These are phyloP conservation scores for Alnus glutinosa DNA, from an alignment of 306 rosid species.

Conservation along the genomic window DNA sequence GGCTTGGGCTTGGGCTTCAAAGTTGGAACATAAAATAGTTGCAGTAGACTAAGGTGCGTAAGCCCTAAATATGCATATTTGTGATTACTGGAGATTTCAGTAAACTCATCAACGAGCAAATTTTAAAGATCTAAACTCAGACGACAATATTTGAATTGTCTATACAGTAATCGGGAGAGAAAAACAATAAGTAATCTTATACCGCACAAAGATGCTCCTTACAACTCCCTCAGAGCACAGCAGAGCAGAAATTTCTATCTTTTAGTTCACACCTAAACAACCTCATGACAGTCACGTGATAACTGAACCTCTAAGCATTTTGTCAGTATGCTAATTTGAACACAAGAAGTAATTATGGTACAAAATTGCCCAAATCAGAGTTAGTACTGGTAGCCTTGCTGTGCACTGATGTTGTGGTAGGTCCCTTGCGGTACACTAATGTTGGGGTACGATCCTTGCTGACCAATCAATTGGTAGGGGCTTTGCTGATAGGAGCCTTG, in stretches of 20 bases:
- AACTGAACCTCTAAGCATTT: background rate
- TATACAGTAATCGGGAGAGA: background rate
- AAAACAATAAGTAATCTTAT: background rate
- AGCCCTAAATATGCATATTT: too few species aligned
- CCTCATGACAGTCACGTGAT: background rate
- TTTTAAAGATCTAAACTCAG: background rate
- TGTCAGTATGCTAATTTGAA: background rate
- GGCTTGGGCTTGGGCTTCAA: too few species aligned
- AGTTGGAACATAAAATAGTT: too few species aligned
- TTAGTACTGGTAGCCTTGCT: constrained; percentile 28
- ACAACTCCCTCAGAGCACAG: background rate
- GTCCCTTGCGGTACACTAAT: constrained; percentile 16
- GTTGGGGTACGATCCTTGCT: constrained; percentile 30
- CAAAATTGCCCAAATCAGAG: constrained; percentile 10
- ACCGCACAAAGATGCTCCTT: background rate
- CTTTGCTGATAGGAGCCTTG: constrained; percentile 20
- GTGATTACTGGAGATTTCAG: too few species aligned
- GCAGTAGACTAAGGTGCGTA: too few species aligned
- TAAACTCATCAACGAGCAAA: background rate
- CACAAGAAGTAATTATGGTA: background rate
- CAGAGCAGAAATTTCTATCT: background rate
- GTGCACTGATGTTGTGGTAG: constrained; percentile 12
- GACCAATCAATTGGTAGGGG: constrained; percentile 25
- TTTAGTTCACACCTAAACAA: background rate
- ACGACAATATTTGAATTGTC: background rate